Conservation (phyloP, 106 monocot genomes). For the Dendrobium catenatum region DNA sequence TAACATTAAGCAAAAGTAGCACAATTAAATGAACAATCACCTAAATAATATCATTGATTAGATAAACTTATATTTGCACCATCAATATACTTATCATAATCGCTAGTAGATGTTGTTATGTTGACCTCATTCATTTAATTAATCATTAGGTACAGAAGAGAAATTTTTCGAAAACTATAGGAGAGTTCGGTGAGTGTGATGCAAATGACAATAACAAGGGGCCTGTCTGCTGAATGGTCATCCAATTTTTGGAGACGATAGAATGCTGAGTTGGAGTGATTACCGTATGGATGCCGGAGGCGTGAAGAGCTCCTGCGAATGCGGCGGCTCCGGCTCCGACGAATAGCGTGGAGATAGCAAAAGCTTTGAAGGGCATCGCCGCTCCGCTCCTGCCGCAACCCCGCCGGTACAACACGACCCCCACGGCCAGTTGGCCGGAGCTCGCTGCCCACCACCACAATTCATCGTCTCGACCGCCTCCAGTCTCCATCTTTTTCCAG, state of each 20-base stretch:
- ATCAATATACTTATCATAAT: no score
- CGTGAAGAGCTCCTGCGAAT: conserved; percentile 25
- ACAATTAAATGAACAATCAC: no score
- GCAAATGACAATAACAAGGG: neutral
- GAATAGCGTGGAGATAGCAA: conserved; percentile 72
- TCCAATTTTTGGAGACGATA: neutral
- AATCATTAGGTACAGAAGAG: neutral
- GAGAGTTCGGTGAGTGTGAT: neutral
- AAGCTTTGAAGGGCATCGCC: conserved; percentile 92
- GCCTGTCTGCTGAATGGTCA: neutral
- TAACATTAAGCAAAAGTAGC: no score
- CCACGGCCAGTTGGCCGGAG: conserved; percentile 58
- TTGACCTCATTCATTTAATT: neutral
- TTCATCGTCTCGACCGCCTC: conserved; percentile 11
- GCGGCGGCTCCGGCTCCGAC: conserved; percentile 78
- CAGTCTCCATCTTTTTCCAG: conserved; percentile 3
- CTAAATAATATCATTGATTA: no score
- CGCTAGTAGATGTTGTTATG: neutral
- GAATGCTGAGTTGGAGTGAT: neutral
- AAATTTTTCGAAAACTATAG: neutral
- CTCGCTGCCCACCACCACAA: conserved; percentile 83
- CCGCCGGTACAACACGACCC: conserved; percentile 44
- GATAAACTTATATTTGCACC: no score
- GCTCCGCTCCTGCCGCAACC: conserved; percentile 38
- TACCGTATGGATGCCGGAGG: conserved; percentile 52